These are phyloP conservation scores for Amanita pallidorosea DNA, from an alignment of 768 basidiomycete species.

Conservation along the genomic window DNA sequence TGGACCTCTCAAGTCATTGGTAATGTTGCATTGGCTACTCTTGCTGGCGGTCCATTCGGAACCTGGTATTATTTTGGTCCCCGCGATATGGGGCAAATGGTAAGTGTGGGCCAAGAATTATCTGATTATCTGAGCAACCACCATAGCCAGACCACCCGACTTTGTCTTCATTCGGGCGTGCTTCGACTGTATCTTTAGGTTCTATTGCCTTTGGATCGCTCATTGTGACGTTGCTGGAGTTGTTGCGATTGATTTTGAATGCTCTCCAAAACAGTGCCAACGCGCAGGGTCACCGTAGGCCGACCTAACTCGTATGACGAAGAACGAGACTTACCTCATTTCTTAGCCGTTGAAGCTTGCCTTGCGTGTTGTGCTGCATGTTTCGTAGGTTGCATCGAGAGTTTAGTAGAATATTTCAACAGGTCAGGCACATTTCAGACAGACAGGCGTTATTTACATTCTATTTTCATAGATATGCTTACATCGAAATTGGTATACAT, in stretches of 20 bases:
- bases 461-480: conserved; percentile 45
- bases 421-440: conserved; percentile 24
- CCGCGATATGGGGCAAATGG: conserved; percentile 52
- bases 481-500: conserved; percentile 65
- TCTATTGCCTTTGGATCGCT: conserved; percentile 80
- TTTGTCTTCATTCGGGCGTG: conserved; percentile 56
- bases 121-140: background rate
- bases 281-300: conserved; percentile 51
- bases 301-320: conserved; percentile 14
- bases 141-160: conserved; percentile 61
- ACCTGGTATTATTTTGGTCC: conserved; percentile 85
- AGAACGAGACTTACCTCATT: background rate
- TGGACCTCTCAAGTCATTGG: conserved; percentile 80
- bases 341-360: conserved; percentile 56
- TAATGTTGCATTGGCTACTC: conserved; percentile 68
- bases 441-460: background rate
- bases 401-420: conserved; percentile 71
- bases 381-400: conserved; percentile 63
- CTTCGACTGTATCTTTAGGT: conserved; percentile 70
- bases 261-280: conserved; percentile 47
- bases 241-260: conserved; percentile 51
- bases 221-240: conserved; percentile 71
- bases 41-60: conserved; percentile 73
- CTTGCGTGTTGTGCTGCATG: conserved; percentile 74
- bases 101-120: conserved; percentile 14